Evolutionary conservation across 1,284 basidiomycete genomes (phyloP), one percentile per base, ranked within the genome.

Genomic region (Melampsora americana): DNA sequence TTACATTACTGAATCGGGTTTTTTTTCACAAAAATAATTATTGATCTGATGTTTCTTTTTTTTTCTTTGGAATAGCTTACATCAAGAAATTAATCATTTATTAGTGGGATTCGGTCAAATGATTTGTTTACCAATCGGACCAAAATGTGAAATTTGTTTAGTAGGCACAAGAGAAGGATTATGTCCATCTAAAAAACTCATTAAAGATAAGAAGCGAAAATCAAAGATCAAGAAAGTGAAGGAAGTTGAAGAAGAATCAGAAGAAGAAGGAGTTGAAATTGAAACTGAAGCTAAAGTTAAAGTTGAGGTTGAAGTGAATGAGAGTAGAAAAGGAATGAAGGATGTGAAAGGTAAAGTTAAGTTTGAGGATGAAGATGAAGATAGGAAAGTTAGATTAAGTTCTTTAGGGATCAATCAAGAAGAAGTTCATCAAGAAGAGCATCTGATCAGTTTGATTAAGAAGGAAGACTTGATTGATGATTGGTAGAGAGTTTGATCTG

Each of bases 41-140:
- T n/a, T n/a, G n/a, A n/a, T n/a, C n/a, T n/a, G n/a, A n/a, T n/a
- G n/a, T n/a, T n/a, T n/a, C n/a, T n/a, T n/a, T n/a, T n/a, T n/a
- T n/a, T n/a, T n/a, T n/a, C n/a, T n/a, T n/a, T n/a, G n/a, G 18
- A 12, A 50, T 48, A 69, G 73, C 11, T 84, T 92, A 0, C 91
- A 92, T 79, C 87, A 86, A 11, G 89, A 92, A 5, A 93, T 96
- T 80, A 96, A 95, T 82, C 90, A 90, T 69, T 83, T 93, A 83
- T 86, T 97, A 3, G 94, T 96, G 7, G 93, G 94, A 0, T 95
- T 96, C 79, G 94, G 94, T 16, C 95, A 98, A 86, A 90, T 86
- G 0, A 86, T 97, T 2, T 98, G 95, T 79, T 84, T 90, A 0
- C 92, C 95, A 1, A 86, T 92, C 9, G 87, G 88, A 0, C 93